These are phyloP conservation scores for Periconia sp. DNA, from an alignment of 2,329 filamentous ascomycete species.

Conservation along the genomic window DNA sequence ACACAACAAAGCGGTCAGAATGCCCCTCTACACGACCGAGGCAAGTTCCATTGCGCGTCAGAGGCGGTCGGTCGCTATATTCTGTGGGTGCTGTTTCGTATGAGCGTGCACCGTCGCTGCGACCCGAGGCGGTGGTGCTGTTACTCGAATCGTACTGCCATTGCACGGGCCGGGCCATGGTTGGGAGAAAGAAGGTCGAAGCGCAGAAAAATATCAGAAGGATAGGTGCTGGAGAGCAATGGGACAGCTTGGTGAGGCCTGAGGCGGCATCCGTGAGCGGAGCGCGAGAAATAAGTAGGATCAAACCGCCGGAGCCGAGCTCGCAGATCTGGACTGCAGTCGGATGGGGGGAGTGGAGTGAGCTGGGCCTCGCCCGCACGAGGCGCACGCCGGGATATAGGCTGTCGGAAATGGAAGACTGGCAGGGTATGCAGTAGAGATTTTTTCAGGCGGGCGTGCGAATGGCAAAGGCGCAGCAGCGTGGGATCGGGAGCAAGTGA, in stretches of 20 bases:
- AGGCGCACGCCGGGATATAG: slow-evolving; percentile 14
- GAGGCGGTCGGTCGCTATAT: slow-evolving; percentile 34
- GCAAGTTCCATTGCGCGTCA: slow-evolving; percentile 39
- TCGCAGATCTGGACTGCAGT: slow-evolving; percentile 2
- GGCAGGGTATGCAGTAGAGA: slow-evolving; percentile 1
- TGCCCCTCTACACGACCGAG: slow-evolving; percentile 35
- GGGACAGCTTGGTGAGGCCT: slow-evolving; percentile 7
- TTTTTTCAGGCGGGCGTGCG: background rate
- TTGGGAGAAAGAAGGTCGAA: slow-evolving; percentile 16
- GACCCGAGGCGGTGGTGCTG: slow-evolving; percentile 33
- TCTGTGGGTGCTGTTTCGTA: slow-evolving; percentile 43
- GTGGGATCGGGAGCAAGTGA: slow-evolving; percentile 10
- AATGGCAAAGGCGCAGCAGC: slow-evolving; percentile 10
- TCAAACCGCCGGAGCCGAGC: slow-evolving; percentile 12
- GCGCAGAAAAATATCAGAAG: no score
- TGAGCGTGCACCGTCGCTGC: slow-evolving; percentile 40
- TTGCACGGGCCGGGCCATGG: slow-evolving; percentile 41
- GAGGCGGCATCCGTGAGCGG: slow-evolving; percentile 15
- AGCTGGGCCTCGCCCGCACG: slow-evolving; percentile 8
- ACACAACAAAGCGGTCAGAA: slow-evolving; percentile 28
- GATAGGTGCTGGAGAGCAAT: slow-evolving; percentile 14
- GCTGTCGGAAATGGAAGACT: background rate
- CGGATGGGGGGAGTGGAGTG: slow-evolving; percentile 10
- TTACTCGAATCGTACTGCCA: slow-evolving; percentile 38
- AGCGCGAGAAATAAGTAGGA: slow-evolving; percentile 12